Percentiles rank a stretch among this genome's conserved stretches.
These are phyloP conservation scores for Tetrapisispora iriomotensis DNA, from an alignment of 805 yeast genomes.

Conservation along the genomic window DNA sequence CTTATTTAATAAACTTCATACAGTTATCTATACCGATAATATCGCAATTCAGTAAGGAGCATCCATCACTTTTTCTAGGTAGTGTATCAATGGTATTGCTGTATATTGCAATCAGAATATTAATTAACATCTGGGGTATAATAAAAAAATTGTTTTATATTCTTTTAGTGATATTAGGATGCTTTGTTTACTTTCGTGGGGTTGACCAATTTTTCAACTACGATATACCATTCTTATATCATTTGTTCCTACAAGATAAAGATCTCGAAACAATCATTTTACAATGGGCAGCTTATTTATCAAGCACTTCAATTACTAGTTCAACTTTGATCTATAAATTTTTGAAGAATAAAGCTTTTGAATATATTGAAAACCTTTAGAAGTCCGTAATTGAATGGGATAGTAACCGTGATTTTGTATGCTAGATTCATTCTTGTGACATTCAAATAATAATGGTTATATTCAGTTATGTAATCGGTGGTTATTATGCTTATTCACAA, in stretches of 20 bases:
- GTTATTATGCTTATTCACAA: no score
- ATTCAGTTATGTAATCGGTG: no score
- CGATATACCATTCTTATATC: slow-evolving; percentile 15
- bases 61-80: slow-evolving; percentile 26
- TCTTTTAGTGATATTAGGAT: slow-evolving; percentile 8
- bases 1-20: slow-evolving; percentile 6
- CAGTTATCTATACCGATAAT: slow-evolving; percentile 15
- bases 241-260: slow-evolving; percentile 3
- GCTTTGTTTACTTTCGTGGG: slow-evolving; percentile 30
- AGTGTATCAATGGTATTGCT: slow-evolving; percentile 14
- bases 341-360: not conserved
- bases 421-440: no score
- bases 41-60: slow-evolving; percentile 17
- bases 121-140: slow-evolving; percentile 24
- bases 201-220: slow-evolving; percentile 12
- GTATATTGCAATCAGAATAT: slow-evolving; percentile 20
- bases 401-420: no score
- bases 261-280: slow-evolving; percentile 1
- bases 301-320: slow-evolving; percentile 2
- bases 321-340: not conserved
- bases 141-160: slow-evolving; percentile 20
- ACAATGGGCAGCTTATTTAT: slow-evolving; percentile 2
- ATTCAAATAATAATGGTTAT: no score
- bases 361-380: not conserved
- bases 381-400: no score